Evolutionary conservation across 2,329 filamentous ascomycete genomes (phyloP).

Genomic region (Xylaria sp.): DNA sequence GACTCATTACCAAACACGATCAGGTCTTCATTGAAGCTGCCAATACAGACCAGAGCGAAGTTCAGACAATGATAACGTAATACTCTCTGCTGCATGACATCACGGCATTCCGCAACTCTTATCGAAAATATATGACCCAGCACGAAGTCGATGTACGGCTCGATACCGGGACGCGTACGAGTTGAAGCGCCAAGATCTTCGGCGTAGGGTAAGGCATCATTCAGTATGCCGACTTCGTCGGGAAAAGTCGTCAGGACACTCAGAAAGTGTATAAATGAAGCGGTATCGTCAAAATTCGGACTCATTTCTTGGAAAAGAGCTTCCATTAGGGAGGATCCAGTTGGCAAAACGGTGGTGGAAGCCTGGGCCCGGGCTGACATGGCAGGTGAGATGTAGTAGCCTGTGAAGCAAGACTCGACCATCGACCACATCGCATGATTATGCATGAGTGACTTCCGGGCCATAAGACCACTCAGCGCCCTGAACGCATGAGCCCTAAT

Average conservation of each 20-base stretch:
- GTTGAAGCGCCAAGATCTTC: constrained; percentile 82
- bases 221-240: constrained; percentile 68
- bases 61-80: constrained; percentile 84
- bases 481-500: constrained; percentile 87
- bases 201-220: constrained; percentile 85
- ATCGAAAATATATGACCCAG: constrained; percentile 80
- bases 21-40: constrained; percentile 93
- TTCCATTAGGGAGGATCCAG: constrained; percentile 59
- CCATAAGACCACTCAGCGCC: constrained; percentile 79
- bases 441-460: constrained; percentile 74
- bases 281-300: constrained; percentile 84
- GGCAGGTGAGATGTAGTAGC: constrained; percentile 57
- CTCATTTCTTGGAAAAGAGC: constrained; percentile 79
- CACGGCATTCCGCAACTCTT: constrained; percentile 72
- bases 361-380: constrained; percentile 42
- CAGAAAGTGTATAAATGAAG: constrained; percentile 83
- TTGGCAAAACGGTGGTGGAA: constrained; percentile 50
- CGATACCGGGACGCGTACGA: constrained; percentile 83
- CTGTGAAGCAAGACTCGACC: constrained; percentile 83
- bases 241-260: constrained; percentile 76
- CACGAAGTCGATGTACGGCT: constrained; percentile 92
- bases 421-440: constrained; percentile 81
- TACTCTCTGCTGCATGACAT: constrained; percentile 75
- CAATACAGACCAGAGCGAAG: constrained; percentile 82
- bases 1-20: constrained; percentile 86